A percentile compares a stretch with the other conserved stretches of the same genome.
Conservation (phyloP, 2,329 filamentous ascomycete genomes). For the Colletotrichum lentis region DNA sequence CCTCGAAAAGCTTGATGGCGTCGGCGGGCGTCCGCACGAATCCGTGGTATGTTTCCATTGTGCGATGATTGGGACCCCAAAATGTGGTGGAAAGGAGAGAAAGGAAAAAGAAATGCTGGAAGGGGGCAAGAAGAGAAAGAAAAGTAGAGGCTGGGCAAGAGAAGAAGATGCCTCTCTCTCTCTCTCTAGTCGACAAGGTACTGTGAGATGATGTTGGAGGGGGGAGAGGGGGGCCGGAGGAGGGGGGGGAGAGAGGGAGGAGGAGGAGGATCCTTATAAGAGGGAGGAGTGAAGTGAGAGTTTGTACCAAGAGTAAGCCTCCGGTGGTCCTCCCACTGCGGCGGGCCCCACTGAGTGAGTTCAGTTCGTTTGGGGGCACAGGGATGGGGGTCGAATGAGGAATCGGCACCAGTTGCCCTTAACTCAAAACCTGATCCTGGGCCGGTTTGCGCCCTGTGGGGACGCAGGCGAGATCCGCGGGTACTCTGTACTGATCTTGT, state of each 20-base stretch:
- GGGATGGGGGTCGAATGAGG: constrained; percentile 20
- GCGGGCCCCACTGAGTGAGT: constrained; percentile 36
- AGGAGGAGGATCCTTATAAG: constrained; percentile 28
- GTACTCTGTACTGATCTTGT: neutral
- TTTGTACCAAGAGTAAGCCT: constrained; percentile 27
- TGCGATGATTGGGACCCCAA: constrained; percentile 44
- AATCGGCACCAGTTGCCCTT: constrained; percentile 35
- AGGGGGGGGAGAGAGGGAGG: constrained; percentile 10
- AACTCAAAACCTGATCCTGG: constrained; percentile 7
- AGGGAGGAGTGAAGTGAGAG: constrained; percentile 4
- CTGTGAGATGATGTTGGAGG: neutral
- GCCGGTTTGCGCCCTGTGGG: constrained; percentile 16
- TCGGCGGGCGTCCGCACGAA: constrained; percentile 95
- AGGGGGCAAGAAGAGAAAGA: neutral
- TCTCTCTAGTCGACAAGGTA: neutral
- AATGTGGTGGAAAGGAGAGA: constrained; percentile 27
- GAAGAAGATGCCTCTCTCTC: neutral
- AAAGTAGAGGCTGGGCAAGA: constrained; percentile 30
- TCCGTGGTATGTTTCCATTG: constrained; percentile 97
- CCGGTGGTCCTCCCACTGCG: constrained; percentile 28
- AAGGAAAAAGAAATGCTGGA: neutral
- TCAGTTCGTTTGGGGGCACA: constrained; percentile 8
- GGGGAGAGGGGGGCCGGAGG: no score
- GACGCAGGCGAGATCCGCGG: constrained; percentile 18
- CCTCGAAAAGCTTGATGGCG: constrained; percentile 98